A percentile compares a stretch with the other conserved stretches of the same genome.
phyloP scores from a whole-genome alignment of 345 rosid species.

The Populus davidiana region DNA sequence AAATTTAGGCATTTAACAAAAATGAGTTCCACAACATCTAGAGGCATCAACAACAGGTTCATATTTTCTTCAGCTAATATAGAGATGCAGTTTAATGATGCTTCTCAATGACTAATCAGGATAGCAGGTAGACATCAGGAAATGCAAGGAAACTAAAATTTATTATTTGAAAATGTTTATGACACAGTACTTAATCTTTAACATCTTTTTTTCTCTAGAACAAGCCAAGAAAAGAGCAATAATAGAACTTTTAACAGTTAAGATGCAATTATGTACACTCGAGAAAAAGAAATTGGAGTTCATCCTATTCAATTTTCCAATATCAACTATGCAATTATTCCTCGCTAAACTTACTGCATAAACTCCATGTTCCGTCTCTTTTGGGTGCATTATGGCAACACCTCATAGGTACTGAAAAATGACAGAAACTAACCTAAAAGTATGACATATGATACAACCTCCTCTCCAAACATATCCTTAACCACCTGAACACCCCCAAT shows the following conservation, averaged over 20 bases:
- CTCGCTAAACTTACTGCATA: not conserved
- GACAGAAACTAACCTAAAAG: not conserved
- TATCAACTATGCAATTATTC: not conserved
- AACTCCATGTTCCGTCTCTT: not conserved
- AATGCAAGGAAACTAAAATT: not conserved
- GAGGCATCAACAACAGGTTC: not conserved
- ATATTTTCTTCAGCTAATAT: slow-evolving; percentile 2
- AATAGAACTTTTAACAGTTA: not conserved
- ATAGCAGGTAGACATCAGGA: not conserved
- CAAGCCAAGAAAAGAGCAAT: not conserved
- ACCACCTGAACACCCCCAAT: not conserved
- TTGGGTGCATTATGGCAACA: not conserved
- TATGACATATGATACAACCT: not conserved
- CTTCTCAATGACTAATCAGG: slow-evolving; percentile 4
- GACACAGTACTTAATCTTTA: not conserved
- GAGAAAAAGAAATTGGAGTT: not conserved
- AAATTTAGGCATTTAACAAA: not conserved
- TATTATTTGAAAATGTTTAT: not conserved
- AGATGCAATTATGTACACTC: not conserved
- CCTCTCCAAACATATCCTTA: not conserved
- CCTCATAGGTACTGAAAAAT: not conserved
- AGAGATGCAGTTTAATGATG: not conserved
- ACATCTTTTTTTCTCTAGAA: not conserved
- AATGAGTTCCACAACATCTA: slow-evolving; percentile 2
- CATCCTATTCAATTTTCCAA: not conserved